Evolutionary conservation across 1,284 basidiomycete genomes (phyloP).

Genomic region (Malassezia brasiliensis): DNA sequence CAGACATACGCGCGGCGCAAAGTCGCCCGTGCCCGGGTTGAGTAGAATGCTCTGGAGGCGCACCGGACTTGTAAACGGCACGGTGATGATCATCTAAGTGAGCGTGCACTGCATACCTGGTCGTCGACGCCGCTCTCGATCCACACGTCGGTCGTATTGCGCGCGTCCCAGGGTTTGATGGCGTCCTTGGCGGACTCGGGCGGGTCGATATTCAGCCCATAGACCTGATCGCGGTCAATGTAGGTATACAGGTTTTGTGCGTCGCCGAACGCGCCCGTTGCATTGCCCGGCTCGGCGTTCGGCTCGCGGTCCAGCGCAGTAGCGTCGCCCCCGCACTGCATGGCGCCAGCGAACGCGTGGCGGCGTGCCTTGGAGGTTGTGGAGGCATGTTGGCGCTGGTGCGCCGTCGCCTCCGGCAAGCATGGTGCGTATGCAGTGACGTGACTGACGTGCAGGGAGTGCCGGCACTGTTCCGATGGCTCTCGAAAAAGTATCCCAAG

Average conservation of each 20-base stretch:
- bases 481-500: slow-evolving; percentile 49
- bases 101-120: slow-evolving; percentile 18
- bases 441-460: slow-evolving; percentile 28
- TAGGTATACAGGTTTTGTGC: slow-evolving; percentile 29
- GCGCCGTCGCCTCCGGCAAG: not conserved
- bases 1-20: slow-evolving; percentile 27
- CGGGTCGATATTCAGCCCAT: slow-evolving; percentile 37
- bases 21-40: slow-evolving; percentile 37
- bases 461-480: slow-evolving; percentile 47
- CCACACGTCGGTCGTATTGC: slow-evolving; percentile 23
- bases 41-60: slow-evolving; percentile 39
- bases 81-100: slow-evolving; percentile 31
- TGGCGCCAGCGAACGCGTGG: not conserved
- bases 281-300: not conserved
- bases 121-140: slow-evolving; percentile 44
- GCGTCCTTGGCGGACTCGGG: slow-evolving; percentile 36
- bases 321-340: slow-evolving; percentile 12
- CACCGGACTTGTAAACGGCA: slow-evolving; percentile 42
- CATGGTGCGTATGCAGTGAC: not conserved
- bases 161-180: slow-evolving; percentile 44
- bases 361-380: not conserved
- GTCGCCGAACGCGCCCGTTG: slow-evolving; percentile 2
- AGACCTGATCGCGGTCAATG: slow-evolving; percentile 38
- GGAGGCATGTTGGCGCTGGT: not conserved
- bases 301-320: slow-evolving; percentile 4